Conservation (phyloP, 257 asterid genomes). For the Fraxinus anomala region DNA sequence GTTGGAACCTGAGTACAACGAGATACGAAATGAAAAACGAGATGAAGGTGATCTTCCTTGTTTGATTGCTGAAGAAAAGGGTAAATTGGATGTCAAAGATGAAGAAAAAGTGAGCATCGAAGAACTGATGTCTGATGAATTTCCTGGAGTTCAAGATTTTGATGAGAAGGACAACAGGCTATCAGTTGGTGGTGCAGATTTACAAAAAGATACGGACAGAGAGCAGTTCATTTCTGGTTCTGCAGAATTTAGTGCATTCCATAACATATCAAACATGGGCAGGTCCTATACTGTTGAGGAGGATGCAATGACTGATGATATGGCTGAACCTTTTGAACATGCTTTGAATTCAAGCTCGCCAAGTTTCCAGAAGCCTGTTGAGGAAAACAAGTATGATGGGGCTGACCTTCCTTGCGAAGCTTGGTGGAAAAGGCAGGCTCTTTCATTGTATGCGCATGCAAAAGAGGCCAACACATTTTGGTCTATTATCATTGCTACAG, state of each 20-base stretch:
- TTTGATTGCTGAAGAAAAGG: slow-evolving; percentile 33
- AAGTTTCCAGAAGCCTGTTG: slow-evolving; percentile 36
- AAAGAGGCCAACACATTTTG: slow-evolving; percentile 82
- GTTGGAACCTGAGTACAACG: slow-evolving; percentile 40
- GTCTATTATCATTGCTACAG: slow-evolving; percentile 83
- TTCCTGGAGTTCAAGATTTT: slow-evolving; percentile 41
- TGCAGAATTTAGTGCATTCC: slow-evolving; percentile 42
- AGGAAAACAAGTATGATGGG: slow-evolving; percentile 43
- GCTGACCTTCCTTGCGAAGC: slow-evolving; percentile 76
- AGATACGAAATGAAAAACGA: slow-evolving; percentile 39
- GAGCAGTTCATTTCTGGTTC: slow-evolving; percentile 41
- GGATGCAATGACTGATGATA: slow-evolving; percentile 36
- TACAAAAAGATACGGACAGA: slow-evolving; percentile 31
- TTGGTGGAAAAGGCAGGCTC: slow-evolving; percentile 87
- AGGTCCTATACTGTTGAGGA: slow-evolving; percentile 39
- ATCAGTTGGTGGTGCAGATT: slow-evolving; percentile 31
- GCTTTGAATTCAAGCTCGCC: slow-evolving; percentile 37
- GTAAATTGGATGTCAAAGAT: slow-evolving; percentile 32
- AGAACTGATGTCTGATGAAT: slow-evolving; percentile 34
- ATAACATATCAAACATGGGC: slow-evolving; percentile 37
- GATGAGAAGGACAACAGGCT: slow-evolving; percentile 42
- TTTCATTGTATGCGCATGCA: slow-evolving; percentile 63
- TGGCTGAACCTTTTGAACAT: slow-evolving; percentile 34
- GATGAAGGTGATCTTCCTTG: slow-evolving; percentile 34
- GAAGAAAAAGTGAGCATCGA: slow-evolving; percentile 34